Evolutionary conservation across 352 stramenopile genomes (phyloP), one percentile per base, ranked within the genome.

Genomic region (Achlya hypogyna): DNA sequence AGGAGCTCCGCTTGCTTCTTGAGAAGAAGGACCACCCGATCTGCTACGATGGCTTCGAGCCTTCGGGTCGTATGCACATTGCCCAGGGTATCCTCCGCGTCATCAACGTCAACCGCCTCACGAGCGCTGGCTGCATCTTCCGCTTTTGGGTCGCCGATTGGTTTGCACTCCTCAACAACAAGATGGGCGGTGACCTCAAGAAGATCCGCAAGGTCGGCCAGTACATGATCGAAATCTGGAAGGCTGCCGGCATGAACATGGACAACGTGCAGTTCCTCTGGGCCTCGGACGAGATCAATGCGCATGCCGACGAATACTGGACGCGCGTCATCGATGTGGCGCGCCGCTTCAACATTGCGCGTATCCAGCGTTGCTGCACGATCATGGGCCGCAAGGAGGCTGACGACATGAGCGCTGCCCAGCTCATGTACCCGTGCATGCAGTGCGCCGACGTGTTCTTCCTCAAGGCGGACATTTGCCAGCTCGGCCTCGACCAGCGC

Each of bases 101-200:
- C 5, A 96, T 99, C 79, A 99, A 99, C 77, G 97, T 99, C 66
- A 92, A 92, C 75, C 87, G 87, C 43, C 79, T 93, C n/a, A 98
- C 96, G 35, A 85, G 77, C 14, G 74, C 87, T 5, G 97, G 96
- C 29, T 92, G 93, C 27, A 95, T 97, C 9, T 99, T 99, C 76
- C 95, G 97, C 72, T 99, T 99, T 77, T 99, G 97, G 97, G 96
- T 99, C 29, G 97, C 97, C n/a, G 97, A 99, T 76, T 99, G 97
- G 97, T 99, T 99, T 75, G 97, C 97, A 18, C 93, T 99, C 71
- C 93, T 99, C 71, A 99, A 99, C 78, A 98, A 98, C 78, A 99
- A 99, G 79, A 98, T 99, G 95, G 96, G 94, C 59, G 96, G 96
- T 35, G 96, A 99, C 74, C 76, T 99, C 27, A 84, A 95, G 49